A percentile compares a stretch with the other conserved stretches of the same genome.
These are phyloP conservation scores for Diaporthe vaccinii DNA, from an alignment of 2,329 filamentous ascomycete genomes.

Conservation along the genomic window DNA sequence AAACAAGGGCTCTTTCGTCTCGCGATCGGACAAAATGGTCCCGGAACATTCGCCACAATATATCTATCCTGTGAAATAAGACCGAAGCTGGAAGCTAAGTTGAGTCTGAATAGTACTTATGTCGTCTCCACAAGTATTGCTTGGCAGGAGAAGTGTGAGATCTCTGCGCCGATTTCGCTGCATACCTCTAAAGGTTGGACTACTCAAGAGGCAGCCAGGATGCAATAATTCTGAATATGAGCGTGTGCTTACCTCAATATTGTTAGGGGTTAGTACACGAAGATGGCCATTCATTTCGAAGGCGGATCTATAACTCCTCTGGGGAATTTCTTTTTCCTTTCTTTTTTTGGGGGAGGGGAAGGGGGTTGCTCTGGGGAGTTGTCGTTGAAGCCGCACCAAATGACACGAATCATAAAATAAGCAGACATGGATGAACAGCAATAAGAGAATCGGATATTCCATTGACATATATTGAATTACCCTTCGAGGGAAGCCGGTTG, in stretches of 20 bases:
- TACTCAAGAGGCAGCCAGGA: not conserved
- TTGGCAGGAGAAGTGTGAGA: too few relatives aligned
- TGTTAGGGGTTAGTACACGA: not conserved
- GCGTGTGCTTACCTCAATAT: not conserved
- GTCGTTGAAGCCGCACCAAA: not conserved
- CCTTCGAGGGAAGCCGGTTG: too few relatives aligned
- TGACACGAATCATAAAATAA: not conserved
- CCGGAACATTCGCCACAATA: not conserved
- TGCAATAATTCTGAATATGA: not conserved
- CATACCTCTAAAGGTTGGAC: too few relatives aligned
- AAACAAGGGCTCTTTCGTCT: not conserved
- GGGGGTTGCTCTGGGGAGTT: not conserved
- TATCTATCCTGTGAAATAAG: too few relatives aligned
- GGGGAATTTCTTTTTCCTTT: too few relatives aligned
- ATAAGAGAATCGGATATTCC: rapidly evolving
- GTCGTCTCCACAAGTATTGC: too few relatives aligned
- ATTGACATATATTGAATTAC: not conserved
- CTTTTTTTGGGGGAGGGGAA: too few relatives aligned
- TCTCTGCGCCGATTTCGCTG: too few relatives aligned
- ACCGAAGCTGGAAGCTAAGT: too few relatives aligned
- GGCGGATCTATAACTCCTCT: not conserved
- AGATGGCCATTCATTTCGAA: not conserved
- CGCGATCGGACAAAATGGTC: not conserved
- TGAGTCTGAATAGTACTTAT: too few relatives aligned
- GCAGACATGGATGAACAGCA: not conserved